Evolutionary conservation across 1,139 yeast species (phyloP), one percentile per base, ranked within the genome.

Genomic region (Hanseniaspora gamundiae): DNA sequence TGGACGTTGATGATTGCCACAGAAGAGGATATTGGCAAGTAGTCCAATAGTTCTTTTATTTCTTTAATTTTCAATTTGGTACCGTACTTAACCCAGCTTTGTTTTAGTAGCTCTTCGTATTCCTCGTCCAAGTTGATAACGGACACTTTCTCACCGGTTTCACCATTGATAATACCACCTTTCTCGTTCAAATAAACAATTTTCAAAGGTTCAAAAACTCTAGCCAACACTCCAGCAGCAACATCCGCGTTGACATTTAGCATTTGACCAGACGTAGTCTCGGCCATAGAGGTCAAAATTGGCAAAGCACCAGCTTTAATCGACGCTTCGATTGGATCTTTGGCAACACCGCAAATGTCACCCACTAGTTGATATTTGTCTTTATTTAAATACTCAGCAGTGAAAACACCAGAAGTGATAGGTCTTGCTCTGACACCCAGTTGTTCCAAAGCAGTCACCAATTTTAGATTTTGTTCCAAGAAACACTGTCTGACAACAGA

Each of bases 371-470:
- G 80, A 66, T 91, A 91, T 64, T 87, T 88, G 9, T 81, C 87
- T 64, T 86, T 74, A 62, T 91, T 95, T 53, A 91, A 73, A 63
- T 86, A 91, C 42, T 86, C 87, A 42, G 98, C 99, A 47, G 81
- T 77, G 66, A 91, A 93, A 14, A 93, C 98, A 56, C 99, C 99
- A 38, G 95, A 93, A 41, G 97, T 91, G 57, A 91, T 91, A 45
- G 99, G 99, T 66, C 99, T 79, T 19, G 99, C 97, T 52, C 87
- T 91, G 45, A 93, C 98, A 41, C 98, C 98, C 75, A 86, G 76
- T 62, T 84, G 80, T 64, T 93, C 98, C 50, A 91, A 73, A 30
- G 98, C 98, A 44, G 95, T 93, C 24, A 93, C 98, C 46, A 91
- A 73, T 58, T 88, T 80, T 60, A 93, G 74, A 67, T 91, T 91